Percentiles rank a stretch among this genome's conserved stretches.
Conservation (phyloP, 371 early-diverging fungal species). For the Homolaphlyctis polyrhiza region DNA sequence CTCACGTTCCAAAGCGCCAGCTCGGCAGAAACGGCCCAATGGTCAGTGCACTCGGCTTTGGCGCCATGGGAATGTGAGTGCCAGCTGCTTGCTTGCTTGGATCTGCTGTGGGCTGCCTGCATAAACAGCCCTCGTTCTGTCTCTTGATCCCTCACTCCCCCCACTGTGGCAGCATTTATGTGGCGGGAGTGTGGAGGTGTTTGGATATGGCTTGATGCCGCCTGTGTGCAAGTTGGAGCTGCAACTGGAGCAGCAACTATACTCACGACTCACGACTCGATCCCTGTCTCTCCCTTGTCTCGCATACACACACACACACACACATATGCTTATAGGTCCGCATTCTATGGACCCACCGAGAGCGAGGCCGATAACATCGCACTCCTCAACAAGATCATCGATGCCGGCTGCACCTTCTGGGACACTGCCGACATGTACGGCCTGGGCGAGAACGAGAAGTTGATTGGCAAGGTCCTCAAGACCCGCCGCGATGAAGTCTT, state of each 20-base stretch:
- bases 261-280: too few species aligned
- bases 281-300: too few species aligned
- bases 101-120: neutral
- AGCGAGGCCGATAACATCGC: slow-evolving; percentile 18
- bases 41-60: slow-evolving; percentile 27
- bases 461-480: slow-evolving; percentile 35
- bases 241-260: too few species aligned
- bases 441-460: slow-evolving; percentile 32
- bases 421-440: slow-evolving; percentile 29
- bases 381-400: slow-evolving; percentile 22
- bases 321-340: neutral
- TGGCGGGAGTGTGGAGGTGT: too few species aligned
- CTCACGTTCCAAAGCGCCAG: neutral
- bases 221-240: too few species aligned
- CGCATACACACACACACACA: neutral
- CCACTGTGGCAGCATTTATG: too few species aligned
- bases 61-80: slow-evolving; percentile 34
- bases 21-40: slow-evolving; percentile 18
- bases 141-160: too few species aligned
- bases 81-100: neutral
- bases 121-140: too few species aligned
- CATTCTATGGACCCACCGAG: slow-evolving; percentile 18
- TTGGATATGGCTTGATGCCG: too few species aligned
- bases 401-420: slow-evolving; percentile 26
- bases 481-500: slow-evolving; percentile 38